Conservation (phyloP, 176 grass and related monocot species). For the Neostapfia colusana region DNA sequence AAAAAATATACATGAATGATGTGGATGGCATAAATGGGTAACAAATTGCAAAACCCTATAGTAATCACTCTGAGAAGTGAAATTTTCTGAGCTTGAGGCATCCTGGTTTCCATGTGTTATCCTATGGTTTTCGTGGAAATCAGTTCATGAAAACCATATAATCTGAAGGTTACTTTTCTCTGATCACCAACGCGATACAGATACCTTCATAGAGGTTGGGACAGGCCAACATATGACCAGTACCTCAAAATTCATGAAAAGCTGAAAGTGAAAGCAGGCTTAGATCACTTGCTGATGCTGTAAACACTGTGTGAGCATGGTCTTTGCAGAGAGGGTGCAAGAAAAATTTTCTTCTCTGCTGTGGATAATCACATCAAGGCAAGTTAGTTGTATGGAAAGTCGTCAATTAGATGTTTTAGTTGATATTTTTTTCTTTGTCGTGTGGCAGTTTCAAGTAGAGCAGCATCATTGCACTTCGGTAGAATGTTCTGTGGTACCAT, state of each 20-base stretch:
- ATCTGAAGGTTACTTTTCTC: slow-evolving; percentile 14
- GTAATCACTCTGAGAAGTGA: neutral
- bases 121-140: neutral
- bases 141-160: neutral
- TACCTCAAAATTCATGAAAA: slow-evolving; percentile 99
- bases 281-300: slow-evolving; percentile 66
- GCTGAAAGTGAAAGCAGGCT: slow-evolving; percentile 74
- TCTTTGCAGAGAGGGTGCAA: neutral
- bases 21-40: no score
- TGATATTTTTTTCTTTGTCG: neutral
- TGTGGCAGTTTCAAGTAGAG: slow-evolving; percentile 1
- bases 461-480: slow-evolving; percentile 7
- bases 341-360: neutral
- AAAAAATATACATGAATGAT: no score
- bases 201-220: slow-evolving; percentile 55
- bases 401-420: neutral
- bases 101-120: neutral
- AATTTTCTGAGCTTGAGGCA: neutral
- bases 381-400: slow-evolving; percentile 10
- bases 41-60: no score
- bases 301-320: slow-evolving; percentile 64
- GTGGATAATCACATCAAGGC: neutral
- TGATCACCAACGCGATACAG: slow-evolving; percentile 7
- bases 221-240: slow-evolving; percentile 83
- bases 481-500: neutral